phyloP scores from a whole-genome alignment of 169 alveolate genomes.

The Plasmodium berghei region DNA sequence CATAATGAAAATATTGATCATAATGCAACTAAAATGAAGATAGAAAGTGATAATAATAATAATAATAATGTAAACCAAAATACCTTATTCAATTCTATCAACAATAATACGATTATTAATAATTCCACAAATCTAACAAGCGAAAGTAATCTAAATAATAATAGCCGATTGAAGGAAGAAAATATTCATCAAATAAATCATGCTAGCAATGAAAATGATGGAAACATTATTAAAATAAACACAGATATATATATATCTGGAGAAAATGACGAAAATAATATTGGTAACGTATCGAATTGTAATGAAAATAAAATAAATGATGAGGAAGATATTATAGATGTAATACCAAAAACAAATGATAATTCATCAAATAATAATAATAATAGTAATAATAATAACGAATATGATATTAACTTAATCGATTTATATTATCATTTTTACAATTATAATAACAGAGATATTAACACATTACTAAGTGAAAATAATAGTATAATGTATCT shows the following conservation, averaged over 20 bases:
- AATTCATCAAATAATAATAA: not conserved
- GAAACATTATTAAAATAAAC: too few relatives aligned
- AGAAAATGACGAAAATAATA: too few relatives aligned
- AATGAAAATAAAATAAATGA: not conserved
- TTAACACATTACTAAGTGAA: slow-evolving; percentile 40
- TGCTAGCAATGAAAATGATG: not conserved
- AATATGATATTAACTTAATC: slow-evolving; percentile 45
- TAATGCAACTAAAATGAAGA: too few relatives aligned
- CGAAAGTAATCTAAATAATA: not conserved
- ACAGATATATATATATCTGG: too few relatives aligned
- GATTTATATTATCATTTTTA: slow-evolving; percentile 73
- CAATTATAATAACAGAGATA: slow-evolving; percentile 44
- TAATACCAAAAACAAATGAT: slow-evolving; percentile 20
- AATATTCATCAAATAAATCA: not conserved
- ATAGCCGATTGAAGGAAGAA: not conserved
- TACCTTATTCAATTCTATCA: too few relatives aligned
- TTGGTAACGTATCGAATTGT: too few relatives aligned
- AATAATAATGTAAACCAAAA: not conserved
- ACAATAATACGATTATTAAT: too few relatives aligned
- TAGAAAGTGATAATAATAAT: not conserved
- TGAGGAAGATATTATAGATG: slow-evolving; percentile 13
- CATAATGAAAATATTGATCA: too few relatives aligned
- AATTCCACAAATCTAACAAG: not conserved
- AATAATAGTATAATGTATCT: slow-evolving; percentile 58
- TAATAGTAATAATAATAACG: not conserved